Conservation (phyloP, 805 yeast genomes). For the Danielia reshetovae region DNA sequence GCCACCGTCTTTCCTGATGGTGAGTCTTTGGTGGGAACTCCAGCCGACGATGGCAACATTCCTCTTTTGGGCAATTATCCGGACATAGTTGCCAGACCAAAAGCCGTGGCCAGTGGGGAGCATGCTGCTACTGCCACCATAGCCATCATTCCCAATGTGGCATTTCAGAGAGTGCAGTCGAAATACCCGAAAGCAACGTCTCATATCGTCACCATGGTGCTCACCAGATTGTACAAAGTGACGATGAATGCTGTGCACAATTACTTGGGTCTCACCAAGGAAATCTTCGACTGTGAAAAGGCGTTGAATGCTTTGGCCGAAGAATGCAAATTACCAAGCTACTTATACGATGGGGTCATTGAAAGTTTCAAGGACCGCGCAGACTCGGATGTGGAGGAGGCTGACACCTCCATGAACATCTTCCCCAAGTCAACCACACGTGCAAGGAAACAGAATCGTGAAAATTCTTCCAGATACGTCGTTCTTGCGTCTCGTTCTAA, state of each 20-base stretch:
- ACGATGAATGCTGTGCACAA: slow-evolving; percentile 87
- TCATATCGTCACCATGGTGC: slow-evolving; percentile 88
- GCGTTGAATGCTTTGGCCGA: slow-evolving; percentile 45
- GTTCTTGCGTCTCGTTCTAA: slow-evolving; percentile 49
- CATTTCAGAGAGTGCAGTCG: slow-evolving; percentile 66
- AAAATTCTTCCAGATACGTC: slow-evolving; percentile 34
- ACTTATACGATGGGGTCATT: slow-evolving; percentile 55
- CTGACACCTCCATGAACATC: slow-evolving; percentile 9
- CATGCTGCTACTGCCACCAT: slow-evolving; percentile 57
- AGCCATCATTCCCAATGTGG: slow-evolving; percentile 84
- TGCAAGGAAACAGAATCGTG: slow-evolving; percentile 7
- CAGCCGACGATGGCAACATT: background rate
- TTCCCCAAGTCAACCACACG: slow-evolving; percentile 14
- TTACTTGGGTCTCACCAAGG: slow-evolving; percentile 80
- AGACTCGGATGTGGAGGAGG: slow-evolving; percentile 5
- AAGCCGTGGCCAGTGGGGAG: slow-evolving; percentile 11
- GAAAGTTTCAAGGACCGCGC: slow-evolving; percentile 29
- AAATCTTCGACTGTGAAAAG: slow-evolving; percentile 73
- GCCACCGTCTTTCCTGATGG: background rate
- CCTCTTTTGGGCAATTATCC: slow-evolving; percentile 16
- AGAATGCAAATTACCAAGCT: slow-evolving; percentile 49
- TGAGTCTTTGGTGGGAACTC: slow-evolving; percentile 1
- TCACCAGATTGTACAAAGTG: slow-evolving; percentile 82
- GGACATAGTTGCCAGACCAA: slow-evolving; percentile 68
- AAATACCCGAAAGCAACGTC: slow-evolving; percentile 88